Conservation (phyloP, 176 grass and related monocot genomes). For the Avena eriantha region DNA sequence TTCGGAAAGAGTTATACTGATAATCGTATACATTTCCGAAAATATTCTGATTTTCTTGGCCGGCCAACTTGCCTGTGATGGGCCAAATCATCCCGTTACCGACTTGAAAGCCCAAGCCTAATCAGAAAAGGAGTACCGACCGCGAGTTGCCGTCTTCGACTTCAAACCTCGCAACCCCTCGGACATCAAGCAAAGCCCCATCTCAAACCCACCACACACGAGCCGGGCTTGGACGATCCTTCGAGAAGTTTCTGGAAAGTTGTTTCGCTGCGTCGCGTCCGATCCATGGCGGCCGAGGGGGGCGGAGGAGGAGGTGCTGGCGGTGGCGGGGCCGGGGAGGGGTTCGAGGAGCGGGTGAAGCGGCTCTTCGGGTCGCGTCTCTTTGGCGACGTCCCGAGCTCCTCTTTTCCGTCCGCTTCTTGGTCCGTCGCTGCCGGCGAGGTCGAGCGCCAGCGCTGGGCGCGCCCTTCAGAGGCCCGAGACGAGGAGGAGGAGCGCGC, state of each 20-base stretch:
- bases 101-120: not conserved
- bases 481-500: constrained; percentile 56
- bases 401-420: constrained; percentile 66
- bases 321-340: constrained; percentile 41
- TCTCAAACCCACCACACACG: not conserved
- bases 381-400: constrained; percentile 68
- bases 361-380: constrained; percentile 86
- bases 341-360: constrained; percentile 90
- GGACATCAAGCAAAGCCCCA: not conserved
- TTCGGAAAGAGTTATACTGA: too few species aligned
- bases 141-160: not conserved
- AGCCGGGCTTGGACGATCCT: not conserved
- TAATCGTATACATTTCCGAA: too few species aligned
- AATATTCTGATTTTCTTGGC: not conserved
- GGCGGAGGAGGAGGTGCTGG: not conserved
- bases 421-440: constrained; percentile 86
- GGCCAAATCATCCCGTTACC: not conserved
- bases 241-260: constrained; percentile 36
- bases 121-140: constrained; percentile 4
- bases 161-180: constrained; percentile 21
- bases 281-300: constrained; percentile 45
- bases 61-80: not conserved
- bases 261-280: not conserved
- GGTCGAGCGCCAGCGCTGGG: constrained; percentile 84
- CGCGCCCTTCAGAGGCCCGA: constrained; percentile 62